These are phyloP conservation scores for Jatropha curcas DNA, from an alignment of 345 rosid species.

Conservation along the genomic window DNA sequence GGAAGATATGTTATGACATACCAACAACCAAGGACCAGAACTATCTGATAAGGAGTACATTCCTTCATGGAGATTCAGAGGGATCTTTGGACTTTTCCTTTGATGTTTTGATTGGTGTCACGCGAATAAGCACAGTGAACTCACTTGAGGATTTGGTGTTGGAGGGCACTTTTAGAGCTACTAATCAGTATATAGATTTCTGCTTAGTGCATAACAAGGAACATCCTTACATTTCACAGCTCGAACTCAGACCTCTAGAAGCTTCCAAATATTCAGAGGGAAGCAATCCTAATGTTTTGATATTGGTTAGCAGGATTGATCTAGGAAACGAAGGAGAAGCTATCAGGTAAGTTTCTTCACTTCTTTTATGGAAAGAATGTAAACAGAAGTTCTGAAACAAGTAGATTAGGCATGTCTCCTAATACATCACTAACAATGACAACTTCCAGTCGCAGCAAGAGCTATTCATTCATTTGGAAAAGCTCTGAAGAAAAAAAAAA, in stretches of 20 bases:
- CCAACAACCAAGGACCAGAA: conserved; percentile 31
- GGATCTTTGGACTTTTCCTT: conserved; percentile 22
- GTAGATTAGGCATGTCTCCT: neutral
- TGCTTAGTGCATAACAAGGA: conserved; percentile 47
- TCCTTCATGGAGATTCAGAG: conserved; percentile 26
- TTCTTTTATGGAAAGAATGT: neutral
- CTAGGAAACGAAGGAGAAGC: conserved; percentile 32
- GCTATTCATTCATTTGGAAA: neutral
- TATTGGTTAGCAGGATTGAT: conserved; percentile 44
- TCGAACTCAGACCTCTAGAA: conserved; percentile 52
- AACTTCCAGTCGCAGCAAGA: neutral
- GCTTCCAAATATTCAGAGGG: conserved; percentile 37
- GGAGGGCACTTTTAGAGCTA: conserved; percentile 54
- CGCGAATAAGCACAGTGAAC: conserved; percentile 37
- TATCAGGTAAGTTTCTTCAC: conserved; percentile 42
- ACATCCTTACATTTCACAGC: conserved; percentile 46
- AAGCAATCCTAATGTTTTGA: conserved; percentile 36
- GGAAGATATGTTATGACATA: conserved; percentile 56
- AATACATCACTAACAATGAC: neutral
- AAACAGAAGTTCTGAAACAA: neutral
- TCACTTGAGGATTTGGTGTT: conserved; percentile 25
- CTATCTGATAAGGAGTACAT: conserved; percentile 51
- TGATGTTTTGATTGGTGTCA: conserved; percentile 41
- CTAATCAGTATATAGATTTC: conserved; percentile 32
- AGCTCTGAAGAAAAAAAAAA: no score